Evolutionary conservation across 1,284 basidiomycete species (phyloP).

Genomic region (Ceratobasidium sp.): DNA sequence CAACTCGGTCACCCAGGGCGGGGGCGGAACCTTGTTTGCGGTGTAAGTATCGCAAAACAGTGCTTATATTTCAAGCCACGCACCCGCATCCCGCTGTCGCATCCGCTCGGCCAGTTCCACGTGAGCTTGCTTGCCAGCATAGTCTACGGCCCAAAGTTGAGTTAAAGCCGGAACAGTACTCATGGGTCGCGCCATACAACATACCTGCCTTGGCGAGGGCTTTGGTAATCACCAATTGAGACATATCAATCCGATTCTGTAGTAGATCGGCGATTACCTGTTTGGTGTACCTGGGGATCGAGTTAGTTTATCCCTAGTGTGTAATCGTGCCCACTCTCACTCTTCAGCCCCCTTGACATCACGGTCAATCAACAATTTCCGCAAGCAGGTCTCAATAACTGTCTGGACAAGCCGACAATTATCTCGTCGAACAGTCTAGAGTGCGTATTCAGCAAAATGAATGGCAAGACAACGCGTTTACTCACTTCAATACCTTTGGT

Average conservation of each 20-base stretch:
- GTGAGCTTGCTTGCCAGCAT: constrained; percentile 92
- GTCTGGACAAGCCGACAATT: constrained; percentile 96
- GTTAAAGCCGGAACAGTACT: background rate
- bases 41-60: background rate
- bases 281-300: constrained; percentile 80
- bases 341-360: constrained; percentile 93
- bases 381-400: constrained; percentile 94
- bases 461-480: background rate
- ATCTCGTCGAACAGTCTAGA: constrained; percentile 92
- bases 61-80: constrained; percentile 41
- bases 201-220: constrained; percentile 86
- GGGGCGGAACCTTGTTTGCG: constrained; percentile 82
- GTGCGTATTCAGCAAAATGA: background rate
- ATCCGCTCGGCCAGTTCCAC: constrained; percentile 94
- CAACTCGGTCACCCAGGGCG: constrained; percentile 92
- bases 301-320: background rate
- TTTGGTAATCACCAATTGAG: constrained; percentile 97
- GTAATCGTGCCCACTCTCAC: constrained; percentile 60
- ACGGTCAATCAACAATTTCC: constrained; percentile 95
- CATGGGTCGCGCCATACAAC: constrained; percentile 49
- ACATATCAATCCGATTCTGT: constrained; percentile 97
- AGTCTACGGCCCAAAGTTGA: constrained; percentile 64
- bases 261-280: constrained; percentile 91
- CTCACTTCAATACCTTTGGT: constrained; percentile 96
- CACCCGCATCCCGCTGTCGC: constrained; percentile 92